Evolutionary conservation across 805 yeast species (phyloP).

Genomic region (Starmera caribaea): DNA sequence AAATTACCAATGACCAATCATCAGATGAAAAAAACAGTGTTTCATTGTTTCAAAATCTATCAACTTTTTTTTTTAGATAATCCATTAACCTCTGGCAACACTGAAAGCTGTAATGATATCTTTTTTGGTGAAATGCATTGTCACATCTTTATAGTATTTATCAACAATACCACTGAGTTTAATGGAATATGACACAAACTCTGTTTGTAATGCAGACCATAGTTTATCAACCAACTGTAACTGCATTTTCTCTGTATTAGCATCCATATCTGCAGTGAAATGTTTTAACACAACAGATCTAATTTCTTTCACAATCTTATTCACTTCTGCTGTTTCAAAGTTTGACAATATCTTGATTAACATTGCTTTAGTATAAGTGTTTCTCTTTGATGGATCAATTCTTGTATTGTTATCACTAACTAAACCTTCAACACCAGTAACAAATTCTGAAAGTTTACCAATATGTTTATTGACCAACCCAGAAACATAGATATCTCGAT

Average conservation of each 20-base stretch:
- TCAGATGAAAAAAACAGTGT: not conserved
- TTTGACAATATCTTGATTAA: conserved; percentile 46
- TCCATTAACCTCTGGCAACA: conserved; percentile 11
- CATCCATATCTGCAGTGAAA: conserved; percentile 19
- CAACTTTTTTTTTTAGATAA: too few relatives aligned
- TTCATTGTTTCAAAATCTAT: too few relatives aligned
- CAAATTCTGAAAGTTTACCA: conserved; percentile 60
- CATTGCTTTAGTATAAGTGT: conserved; percentile 52
- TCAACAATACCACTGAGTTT: conserved; percentile 46
- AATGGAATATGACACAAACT: conserved; percentile 45
- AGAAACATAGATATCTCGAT: conserved; percentile 34
- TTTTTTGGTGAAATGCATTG: conserved; percentile 37
- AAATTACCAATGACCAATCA: too few relatives aligned
- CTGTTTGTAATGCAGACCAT: conserved; percentile 64
- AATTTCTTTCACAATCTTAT: conserved; percentile 42
- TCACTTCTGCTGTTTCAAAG: conserved; percentile 51
- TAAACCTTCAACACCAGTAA: conserved; percentile 51
- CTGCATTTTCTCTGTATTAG: conserved; percentile 31
- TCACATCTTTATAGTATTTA: conserved; percentile 45
- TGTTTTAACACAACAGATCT: conserved; percentile 49
- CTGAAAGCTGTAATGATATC: conserved; percentile 50
- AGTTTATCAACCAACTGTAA: conserved; percentile 47
- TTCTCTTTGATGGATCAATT: conserved; percentile 45
- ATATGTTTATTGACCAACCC: conserved; percentile 41
- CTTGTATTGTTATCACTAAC: conserved; percentile 22